Percentiles rank a stretch among this genome's conserved stretches.
Evolutionary conservation across 2,329 filamentous ascomycete genomes (phyloP).

Genomic region (Pseudocercospora pini-densiflorae): DNA sequence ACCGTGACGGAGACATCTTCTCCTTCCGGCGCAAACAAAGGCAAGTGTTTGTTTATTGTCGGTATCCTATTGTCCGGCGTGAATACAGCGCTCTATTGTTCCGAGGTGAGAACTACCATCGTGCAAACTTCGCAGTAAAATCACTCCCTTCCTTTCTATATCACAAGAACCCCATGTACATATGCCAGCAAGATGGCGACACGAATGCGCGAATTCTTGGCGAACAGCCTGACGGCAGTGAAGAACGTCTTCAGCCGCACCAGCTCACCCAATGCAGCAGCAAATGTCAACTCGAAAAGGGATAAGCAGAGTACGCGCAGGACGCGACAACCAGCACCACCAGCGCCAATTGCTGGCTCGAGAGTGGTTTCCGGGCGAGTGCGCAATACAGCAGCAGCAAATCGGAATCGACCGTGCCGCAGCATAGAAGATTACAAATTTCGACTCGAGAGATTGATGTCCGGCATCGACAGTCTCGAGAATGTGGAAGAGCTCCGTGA

Average conservation of each 20-base stretch:
- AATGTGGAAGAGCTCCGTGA: neutral
- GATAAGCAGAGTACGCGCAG: neutral
- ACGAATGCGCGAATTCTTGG: neutral
- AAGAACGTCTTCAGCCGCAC: neutral
- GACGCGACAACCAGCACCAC: neutral
- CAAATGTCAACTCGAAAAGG: neutral
- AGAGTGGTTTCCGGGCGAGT: neutral
- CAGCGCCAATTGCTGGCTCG: neutral
- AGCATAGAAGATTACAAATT: conserved; percentile 6
- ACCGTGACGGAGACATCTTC: neutral
- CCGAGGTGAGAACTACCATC: neutral
- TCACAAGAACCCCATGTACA: neutral
- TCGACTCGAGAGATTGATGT: conserved; percentile 4
- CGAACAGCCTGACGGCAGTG: neutral
- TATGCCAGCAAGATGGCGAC: neutral
- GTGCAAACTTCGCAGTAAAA: neutral
- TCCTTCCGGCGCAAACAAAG: neutral
- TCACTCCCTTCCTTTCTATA: neutral
- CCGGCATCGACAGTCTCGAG: conserved; percentile 7
- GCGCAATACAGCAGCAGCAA: neutral
- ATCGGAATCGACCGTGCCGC: neutral
- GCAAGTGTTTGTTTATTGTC: neutral
- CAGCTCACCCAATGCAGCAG: neutral
- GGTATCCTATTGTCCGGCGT: neutral
- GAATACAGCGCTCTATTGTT: neutral